phyloP scores from a whole-genome alignment of 2,329 filamentous ascomycete species.

The Pseudogymnoascus sp. region DNA sequence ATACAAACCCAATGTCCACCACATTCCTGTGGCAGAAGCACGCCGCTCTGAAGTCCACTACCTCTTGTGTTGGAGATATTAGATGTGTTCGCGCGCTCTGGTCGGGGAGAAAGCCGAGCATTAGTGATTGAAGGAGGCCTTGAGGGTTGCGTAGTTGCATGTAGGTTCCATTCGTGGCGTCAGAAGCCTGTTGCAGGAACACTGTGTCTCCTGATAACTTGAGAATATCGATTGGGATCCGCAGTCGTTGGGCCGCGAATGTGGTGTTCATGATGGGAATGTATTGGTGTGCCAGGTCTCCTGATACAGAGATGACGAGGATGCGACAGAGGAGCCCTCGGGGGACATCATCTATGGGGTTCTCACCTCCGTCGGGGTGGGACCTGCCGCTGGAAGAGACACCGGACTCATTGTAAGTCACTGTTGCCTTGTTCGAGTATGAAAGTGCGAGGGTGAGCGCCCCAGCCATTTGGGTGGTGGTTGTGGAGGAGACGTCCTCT shows the following conservation, averaged over 20 bases:
- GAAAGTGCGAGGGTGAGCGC: conserved; percentile 82
- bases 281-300: conserved; percentile 77
- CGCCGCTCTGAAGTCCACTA: conserved; percentile 93
- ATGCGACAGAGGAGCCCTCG: conserved; percentile 67
- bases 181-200: conserved; percentile 84
- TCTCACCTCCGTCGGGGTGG: conserved; percentile 14
- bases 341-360: conserved; percentile 27
- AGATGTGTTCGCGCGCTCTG: conserved; percentile 54
- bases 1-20: conserved; percentile 88
- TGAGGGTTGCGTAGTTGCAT: conserved; percentile 52
- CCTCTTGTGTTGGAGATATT: conserved; percentile 69
- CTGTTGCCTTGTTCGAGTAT: conserved; percentile 67
- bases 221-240: conserved; percentile 86
- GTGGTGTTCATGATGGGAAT: conserved; percentile 98
- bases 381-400: conserved; percentile 23
- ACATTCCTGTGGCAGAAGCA: conserved; percentile 94
- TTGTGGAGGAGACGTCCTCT: conserved; percentile 53
- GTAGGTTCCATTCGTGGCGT: conserved; percentile 63
- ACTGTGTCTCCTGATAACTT: conserved; percentile 79
- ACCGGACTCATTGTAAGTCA: conserved; percentile 30
- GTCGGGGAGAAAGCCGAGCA: conserved; percentile 86
- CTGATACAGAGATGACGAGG: conserved; percentile 81
- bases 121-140: conserved; percentile 82
- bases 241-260: conserved; percentile 82
- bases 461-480: conserved; percentile 81